A percentile compares a stretch with the other conserved stretches of the same genome.
Evolutionary conservation across 495 filamentous ascomycete genomes (phyloP).

Genomic region (Xylaria scruposa): DNA sequence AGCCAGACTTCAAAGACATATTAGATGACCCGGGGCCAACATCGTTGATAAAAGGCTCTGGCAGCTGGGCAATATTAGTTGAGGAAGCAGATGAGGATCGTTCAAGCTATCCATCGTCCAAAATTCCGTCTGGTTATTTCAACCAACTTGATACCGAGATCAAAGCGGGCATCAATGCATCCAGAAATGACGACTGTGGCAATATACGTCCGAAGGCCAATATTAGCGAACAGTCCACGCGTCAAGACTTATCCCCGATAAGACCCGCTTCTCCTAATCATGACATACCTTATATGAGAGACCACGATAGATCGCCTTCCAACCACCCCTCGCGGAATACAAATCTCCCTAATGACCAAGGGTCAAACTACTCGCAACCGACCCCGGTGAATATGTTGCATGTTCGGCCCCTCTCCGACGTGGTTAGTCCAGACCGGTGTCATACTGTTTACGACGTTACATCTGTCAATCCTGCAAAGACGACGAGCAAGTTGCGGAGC

Average conservation of each 20-base stretch:
- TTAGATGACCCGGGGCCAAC: constrained; percentile 7
- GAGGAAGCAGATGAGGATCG: neutral
- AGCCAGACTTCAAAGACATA: neutral
- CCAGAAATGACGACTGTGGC: too few species aligned
- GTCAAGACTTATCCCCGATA: neutral
- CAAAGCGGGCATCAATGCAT: neutral
- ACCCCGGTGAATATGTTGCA: neutral
- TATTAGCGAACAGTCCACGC: neutral
- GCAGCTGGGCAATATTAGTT: neutral
- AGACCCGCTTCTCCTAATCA: neutral
- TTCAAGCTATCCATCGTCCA: neutral
- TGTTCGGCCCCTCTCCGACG: neutral
- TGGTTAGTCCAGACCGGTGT: neutral
- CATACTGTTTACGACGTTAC: neutral
- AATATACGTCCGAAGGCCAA: neutral
- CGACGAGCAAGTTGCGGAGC: neutral
- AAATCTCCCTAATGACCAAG: neutral
- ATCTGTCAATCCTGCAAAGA: neutral
- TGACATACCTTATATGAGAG: too few species aligned
- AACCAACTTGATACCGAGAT: neutral
- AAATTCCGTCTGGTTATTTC: neutral
- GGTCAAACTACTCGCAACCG: neutral
- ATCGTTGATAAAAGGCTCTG: neutral
- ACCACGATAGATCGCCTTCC: neutral
- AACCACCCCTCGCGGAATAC: neutral